Conservation (phyloP, 345 rosid species). For the Citrus mangshanensis region DNA sequence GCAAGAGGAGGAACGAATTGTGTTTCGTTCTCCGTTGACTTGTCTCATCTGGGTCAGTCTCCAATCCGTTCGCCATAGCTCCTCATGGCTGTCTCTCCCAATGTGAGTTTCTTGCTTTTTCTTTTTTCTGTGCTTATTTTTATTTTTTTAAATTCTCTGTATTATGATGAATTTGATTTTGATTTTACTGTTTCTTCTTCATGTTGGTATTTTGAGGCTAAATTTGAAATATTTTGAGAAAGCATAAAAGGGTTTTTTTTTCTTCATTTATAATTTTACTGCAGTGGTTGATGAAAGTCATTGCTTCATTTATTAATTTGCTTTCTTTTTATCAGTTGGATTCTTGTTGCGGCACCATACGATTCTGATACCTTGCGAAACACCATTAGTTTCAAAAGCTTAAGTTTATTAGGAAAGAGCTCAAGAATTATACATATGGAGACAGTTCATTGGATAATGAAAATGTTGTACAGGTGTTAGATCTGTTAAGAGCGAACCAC, state of each 20-base stretch:
- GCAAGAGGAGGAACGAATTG: not conserved
- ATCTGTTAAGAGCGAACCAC: not conserved
- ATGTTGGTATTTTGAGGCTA: not conserved
- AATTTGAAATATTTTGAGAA: not conserved
- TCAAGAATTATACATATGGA: too few species aligned
- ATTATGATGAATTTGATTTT: too few species aligned
- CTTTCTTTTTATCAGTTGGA: not conserved
- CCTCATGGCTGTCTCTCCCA: not conserved
- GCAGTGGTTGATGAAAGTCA: not conserved
- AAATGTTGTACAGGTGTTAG: not conserved
- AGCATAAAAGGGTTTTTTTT: not conserved
- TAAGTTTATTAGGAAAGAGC: too few species aligned
- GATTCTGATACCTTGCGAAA: not conserved
- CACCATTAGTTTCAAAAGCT: not conserved
- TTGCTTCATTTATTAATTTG: not conserved
- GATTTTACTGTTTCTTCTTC: not conserved
- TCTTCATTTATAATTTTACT: too few species aligned
- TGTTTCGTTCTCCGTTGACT: not conserved
- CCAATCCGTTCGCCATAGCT: not conserved
- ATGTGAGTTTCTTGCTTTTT: not conserved
- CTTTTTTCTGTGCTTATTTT: too few species aligned
- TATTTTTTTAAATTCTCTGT: too few species aligned
- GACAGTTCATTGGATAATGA: not conserved
- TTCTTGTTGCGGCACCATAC: not conserved
- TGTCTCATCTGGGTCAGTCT: not conserved